Base-by-base conservation (phyloP, 805 yeast species). In the Kregervanrija delftensis region DNA sequence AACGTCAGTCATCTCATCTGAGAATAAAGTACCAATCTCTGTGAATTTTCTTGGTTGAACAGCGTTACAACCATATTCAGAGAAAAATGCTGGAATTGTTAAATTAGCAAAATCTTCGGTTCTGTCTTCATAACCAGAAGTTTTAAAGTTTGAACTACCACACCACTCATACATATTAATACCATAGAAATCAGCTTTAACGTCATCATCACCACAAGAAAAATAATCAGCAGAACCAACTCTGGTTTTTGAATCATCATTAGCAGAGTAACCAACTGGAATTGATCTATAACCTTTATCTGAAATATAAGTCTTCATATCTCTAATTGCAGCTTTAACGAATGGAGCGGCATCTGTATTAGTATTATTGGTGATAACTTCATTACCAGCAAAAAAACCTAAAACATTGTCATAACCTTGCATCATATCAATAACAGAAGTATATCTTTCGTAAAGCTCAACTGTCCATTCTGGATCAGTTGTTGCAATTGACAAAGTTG, bases 151-250 rank as follows among this genome's bases (percentile, higher is more conserved):
- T 14, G 86, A 77, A 14, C 59, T 38, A 58, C 91, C 91, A 73
- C 93, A 84, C 93, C 93, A 85, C 70, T 83, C 88, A 71, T 85
- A 85, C 88, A 83, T 83, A 76, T 85, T 85, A 63, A 84, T 81
- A 74, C 93, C 93, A 63, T 83, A 85, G 73, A 85, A 85, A 65
- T 85, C 93, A 48, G 88, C 89, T 54, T 71, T 71, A 15, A 62
- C 81, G 44, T 73, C 81, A 8, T 62, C 69, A 49, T 72, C 77
- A 66, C 91, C 91, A 71, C 93, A 85, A 37, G 81, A 74, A 56
- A 85, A 85, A 66, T 81, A 85, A 54, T 82, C 86, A 47, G 90
- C 90, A 55, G 83, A 69, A 38, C 70, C 56, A 41, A 76, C 77
- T 71, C 91, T 77, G 48, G 84, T 83, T 11, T 69, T 72, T 34